Percentiles rank a stretch among this genome's conserved stretches.
These are phyloP conservation scores for Alternaria sp. DNA, from an alignment of 2,329 filamentous ascomycete genomes.

Conservation along the genomic window DNA sequence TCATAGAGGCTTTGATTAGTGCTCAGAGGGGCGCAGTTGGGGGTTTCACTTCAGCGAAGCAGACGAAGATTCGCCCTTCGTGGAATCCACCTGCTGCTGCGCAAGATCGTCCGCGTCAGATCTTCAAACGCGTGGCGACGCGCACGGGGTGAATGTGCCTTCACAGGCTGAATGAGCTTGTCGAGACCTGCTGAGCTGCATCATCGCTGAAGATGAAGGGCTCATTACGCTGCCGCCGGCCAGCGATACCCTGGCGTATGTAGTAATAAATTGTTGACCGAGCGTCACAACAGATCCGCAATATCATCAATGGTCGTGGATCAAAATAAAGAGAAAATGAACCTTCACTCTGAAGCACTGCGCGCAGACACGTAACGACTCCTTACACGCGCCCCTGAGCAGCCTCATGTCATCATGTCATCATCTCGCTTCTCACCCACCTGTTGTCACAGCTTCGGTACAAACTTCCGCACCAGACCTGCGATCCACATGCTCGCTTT, in stretches of 20 bases:
- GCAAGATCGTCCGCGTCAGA: neutral
- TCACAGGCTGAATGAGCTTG: neutral
- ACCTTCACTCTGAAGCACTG: neutral
- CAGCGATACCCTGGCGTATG: neutral
- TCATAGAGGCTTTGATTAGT: constrained; percentile 22
- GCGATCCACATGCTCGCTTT: neutral
- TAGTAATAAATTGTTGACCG: neutral
- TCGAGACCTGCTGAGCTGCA: neutral
- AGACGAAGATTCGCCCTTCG: neutral
- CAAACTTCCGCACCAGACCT: neutral
- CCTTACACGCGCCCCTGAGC: neutral
- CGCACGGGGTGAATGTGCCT: neutral
- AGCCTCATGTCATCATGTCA: neutral
- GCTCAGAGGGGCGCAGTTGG: neutral
- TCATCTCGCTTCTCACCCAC: neutral
- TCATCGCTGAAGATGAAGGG: neutral
- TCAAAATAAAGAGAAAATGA: neutral
- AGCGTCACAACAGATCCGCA: neutral
- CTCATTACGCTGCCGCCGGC: neutral
- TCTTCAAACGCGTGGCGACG: neutral
- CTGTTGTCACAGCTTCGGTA: neutral
- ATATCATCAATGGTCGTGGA: neutral
- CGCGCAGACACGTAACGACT: neutral
- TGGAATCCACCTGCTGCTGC: neutral
- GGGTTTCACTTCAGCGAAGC: neutral